Evolutionary conservation across 768 basidiomycete species (phyloP), one percentile per base, ranked within the genome.

Genomic region (Podaxis sp.): DNA sequence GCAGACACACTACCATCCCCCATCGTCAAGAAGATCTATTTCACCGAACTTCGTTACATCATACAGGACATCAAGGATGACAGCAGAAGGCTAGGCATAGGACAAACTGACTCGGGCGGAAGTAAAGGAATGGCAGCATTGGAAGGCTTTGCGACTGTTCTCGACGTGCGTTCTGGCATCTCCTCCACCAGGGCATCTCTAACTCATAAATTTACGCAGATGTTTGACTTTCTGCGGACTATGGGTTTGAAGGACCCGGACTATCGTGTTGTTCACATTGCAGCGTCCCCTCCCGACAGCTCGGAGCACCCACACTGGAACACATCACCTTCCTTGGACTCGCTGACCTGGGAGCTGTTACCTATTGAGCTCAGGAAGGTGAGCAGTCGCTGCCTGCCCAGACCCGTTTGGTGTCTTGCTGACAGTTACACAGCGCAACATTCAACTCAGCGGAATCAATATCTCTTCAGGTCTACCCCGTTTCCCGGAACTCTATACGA

Each of bases 91-190:
- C 73, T 88, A 5, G 88, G 87, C 2, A 77, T 91, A 17, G 89
- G 89, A 2, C 74, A 78, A 62, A 84, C 84, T 1, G 78, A 77
- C 50, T 79, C 79, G 7, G 82, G 82, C 5, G 80, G 79, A 1
- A 71, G 71, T 30, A 72, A 69, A 61, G 89, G 89, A 0, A 81
- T 90, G 82, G 87, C 88, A 28, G 86, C 87, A 3, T 74, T 92
- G 6, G 90, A 92, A 62, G 90, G 87, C 7, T 71, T 90, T 12
- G 86, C 88, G 13, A 86, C 89, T 17, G 86, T 85, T 36, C 73
- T 91, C 24, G 89, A 91, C 80, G 89, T 90, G 13, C 49, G 54
- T 36, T 17, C 53, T 22, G 61, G 3, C 37, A 26, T 20, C 49
- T 58, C 33, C n/a, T 55, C 10, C 41, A 15, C 13, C 13, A 15